Base-by-base conservation (phyloP, 345 rosid genomes). In the Ricinus communis region DNA sequence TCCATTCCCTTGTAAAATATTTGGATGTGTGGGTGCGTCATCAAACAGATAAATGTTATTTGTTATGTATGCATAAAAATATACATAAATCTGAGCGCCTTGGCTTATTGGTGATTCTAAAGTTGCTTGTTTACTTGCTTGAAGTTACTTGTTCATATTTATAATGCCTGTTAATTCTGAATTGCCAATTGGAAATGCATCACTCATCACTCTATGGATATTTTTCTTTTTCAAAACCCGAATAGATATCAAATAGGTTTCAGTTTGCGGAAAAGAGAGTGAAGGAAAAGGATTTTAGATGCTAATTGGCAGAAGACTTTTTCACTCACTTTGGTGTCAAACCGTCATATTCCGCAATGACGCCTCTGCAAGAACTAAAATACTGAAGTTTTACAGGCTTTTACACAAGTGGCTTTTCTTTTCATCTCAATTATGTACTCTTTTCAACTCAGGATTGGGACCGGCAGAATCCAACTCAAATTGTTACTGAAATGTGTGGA, bases 401-500 rank as follows among this genome's bases (percentile, higher is more conserved):
- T 18, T 62, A 40, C 22, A 21, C n/a, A 62, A n/a, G 8, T 47
- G 21, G 16, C 4, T 33, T 65, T 46, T 16, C 1, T 65, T 30
- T 19, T 65, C 22, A 14, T 66, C 43, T 31, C 1, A 36, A 33
- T 31, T 14, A 11, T 31, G 27, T 31, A 1, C 41, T 70, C 31
- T 1, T 30, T 45, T 66, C 40, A 31, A 33, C 58, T 59, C 86
- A 89, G 97, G 97, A 91, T 63, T 87, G 97, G 97, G 93, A 89
- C 80, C 68, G 93, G n/a, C 95, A 91, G 83, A 91, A 85, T 16
- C 87, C 91, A 11, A 83, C 93, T 64, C 93, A 91, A 68, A 87
- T 91, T 68, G 86, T 89, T 52, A 91, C 93, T 4, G 95, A 89
- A 79, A 77, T 86, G 70, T 87, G 97, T 74, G 97, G 95, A 69